These are phyloP conservation scores for Colletotrichum sublineola DNA, from an alignment of 2,329 filamentous ascomycete species.

Conservation along the genomic window DNA sequence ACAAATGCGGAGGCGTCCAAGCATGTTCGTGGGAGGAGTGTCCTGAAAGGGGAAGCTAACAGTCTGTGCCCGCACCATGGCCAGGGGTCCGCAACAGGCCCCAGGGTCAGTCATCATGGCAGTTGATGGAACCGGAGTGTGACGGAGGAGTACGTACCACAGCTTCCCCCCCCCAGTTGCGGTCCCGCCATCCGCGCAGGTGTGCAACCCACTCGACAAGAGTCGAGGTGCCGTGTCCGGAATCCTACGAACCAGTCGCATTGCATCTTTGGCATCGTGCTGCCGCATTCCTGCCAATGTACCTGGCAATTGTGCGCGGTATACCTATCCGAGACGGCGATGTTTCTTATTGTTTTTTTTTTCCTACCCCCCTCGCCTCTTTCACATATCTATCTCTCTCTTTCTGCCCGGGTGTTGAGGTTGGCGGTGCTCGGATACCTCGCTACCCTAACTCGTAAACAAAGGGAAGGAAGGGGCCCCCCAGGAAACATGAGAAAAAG, in stretches of 20 bases:
- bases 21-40: conserved; percentile 40
- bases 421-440: conserved; percentile 11
- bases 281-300: conserved; percentile 26
- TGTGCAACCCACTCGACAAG: conserved; percentile 14
- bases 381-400: neutral
- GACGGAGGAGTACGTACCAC: conserved; percentile 26
- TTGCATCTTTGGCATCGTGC: conserved; percentile 35
- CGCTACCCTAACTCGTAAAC: conserved; percentile 7
- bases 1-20: conserved; percentile 40
- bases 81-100: conserved; percentile 39
- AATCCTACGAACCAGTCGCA: conserved; percentile 41
- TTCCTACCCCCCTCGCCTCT: no score
- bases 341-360: neutral
- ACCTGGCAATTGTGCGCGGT: conserved; percentile 23
- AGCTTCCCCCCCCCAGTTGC: conserved; percentile 9
- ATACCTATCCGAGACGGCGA: neutral
- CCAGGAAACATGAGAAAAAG: conserved; percentile 18
- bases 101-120: conserved; percentile 38
- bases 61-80: conserved; percentile 41
- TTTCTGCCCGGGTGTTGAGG: neutral
- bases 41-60: conserved; percentile 43
- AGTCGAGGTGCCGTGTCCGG: conserved; percentile 36
- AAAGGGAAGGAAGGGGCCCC: conserved; percentile 24
- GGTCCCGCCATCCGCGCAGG: conserved; percentile 23
- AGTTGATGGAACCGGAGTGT: conserved; percentile 40